Percentiles rank a stretch among this genome's conserved stretches.
Evolutionary conservation across 805 yeast species (phyloP).

Genomic region (Wickerhamiella allomyrinae): DNA sequence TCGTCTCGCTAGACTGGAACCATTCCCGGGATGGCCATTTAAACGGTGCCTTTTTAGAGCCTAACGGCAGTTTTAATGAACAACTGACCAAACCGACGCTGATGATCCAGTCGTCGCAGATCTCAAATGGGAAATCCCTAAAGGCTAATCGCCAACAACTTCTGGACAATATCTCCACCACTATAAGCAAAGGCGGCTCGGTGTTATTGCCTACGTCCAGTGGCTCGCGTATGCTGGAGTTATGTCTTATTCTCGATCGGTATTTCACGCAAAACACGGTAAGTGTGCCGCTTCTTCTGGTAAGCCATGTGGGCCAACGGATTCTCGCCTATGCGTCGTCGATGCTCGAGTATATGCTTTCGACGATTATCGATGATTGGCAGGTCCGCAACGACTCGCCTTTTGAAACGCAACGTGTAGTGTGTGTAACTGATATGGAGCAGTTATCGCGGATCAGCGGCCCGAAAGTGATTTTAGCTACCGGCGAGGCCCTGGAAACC

Average conservation of each 20-base stretch:
- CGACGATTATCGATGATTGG: conserved; percentile 75
- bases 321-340: conserved; percentile 68
- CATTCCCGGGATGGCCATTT: conserved; percentile 80
- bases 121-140: conserved; percentile 40
- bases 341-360: conserved; percentile 92
- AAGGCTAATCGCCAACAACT: conserved; percentile 51
- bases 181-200: conserved; percentile 62
- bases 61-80: conserved; percentile 46
- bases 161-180: conserved; percentile 45
- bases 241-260: conserved; percentile 58
- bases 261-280: conserved; percentile 33
- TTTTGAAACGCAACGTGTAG: conserved; percentile 59
- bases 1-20: conserved; percentile 89
- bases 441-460: conserved; percentile 22
- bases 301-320: conserved; percentile 70
- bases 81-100: conserved; percentile 64
- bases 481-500: conserved; percentile 48
- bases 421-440: conserved; percentile 41
- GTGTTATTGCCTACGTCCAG: conserved; percentile 71
- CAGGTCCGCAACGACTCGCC: conserved; percentile 61
- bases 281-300: conserved; percentile 47
- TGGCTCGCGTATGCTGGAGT: conserved; percentile 68
- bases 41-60: conserved; percentile 51
- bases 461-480: conserved; percentile 67
- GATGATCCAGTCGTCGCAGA: conserved; percentile 52